Percentiles rank a stretch among this genome's conserved stretches.
phyloP scores from a whole-genome alignment of 345 rosid species.

The Geranium brycei region DNA sequence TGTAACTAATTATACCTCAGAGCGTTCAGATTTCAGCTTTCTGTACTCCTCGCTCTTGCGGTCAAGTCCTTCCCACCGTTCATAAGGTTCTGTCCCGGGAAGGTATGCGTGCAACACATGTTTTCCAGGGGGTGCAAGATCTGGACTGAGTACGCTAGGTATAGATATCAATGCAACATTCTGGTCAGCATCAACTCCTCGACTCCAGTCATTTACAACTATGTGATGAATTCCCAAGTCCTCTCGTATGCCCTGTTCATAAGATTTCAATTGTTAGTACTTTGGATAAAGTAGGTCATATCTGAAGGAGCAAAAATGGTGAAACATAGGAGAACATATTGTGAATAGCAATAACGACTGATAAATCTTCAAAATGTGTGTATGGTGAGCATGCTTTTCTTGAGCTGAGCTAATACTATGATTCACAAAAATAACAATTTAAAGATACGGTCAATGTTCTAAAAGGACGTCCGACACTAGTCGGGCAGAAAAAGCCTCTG shows the following conservation, averaged over 20 bases:
- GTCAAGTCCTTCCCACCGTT: conserved; percentile 75
- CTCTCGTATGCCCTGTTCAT: conserved; percentile 42
- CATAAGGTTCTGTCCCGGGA: conserved; percentile 81
- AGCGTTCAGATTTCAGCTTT: conserved; percentile 64
- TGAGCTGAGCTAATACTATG: too few relatives aligned
- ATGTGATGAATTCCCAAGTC: conserved; percentile 90
- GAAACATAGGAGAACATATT: too few relatives aligned
- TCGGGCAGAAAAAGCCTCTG: too few relatives aligned
- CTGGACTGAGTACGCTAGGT: conserved; percentile 64
- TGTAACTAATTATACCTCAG: conserved; percentile 39
- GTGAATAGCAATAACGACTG: too few relatives aligned
- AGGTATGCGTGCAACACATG: conserved; percentile 75
- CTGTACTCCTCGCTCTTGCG: conserved; percentile 59
- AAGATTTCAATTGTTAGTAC: not conserved
- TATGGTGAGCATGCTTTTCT: too few relatives aligned
- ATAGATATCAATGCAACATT: conserved; percentile 82
- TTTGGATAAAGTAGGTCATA: not conserved
- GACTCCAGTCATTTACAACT: conserved; percentile 75
- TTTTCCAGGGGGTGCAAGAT: conserved; percentile 77
- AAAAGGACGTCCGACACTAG: too few relatives aligned
- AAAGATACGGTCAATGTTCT: too few relatives aligned
- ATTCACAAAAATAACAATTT: too few relatives aligned
- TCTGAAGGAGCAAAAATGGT: not conserved
- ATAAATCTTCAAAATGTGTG: too few relatives aligned
- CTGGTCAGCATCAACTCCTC: conserved; percentile 89